Evolutionary conservation across 352 stramenopile genomes (phyloP), one percentile per base, ranked within the genome.

Genomic region (Globisporangium iwayamae): DNA sequence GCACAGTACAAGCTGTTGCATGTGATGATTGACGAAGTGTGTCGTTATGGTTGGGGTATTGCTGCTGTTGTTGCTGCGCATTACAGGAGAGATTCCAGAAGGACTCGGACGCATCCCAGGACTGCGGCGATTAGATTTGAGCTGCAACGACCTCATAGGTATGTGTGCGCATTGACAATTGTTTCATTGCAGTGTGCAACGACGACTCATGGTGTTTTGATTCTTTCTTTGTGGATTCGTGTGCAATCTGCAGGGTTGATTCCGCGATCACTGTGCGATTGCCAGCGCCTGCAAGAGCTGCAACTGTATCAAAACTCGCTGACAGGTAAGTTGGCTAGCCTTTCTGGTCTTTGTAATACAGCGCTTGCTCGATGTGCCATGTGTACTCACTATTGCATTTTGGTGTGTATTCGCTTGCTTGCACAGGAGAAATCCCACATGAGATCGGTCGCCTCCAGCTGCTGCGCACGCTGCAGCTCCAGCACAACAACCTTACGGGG

Each of bases 221-320:
- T 6, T 18, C 6, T 11, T 53, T 28, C 10, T 38, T 3, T 55
- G 28, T 50, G 16, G n/a, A 13, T 52, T 30, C 64, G 32, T 45
- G 22, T 5, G 30, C 2, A 36, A 38, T 32, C 18, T 18, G 13
- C 56, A 81, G 81, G 78, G 7, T 48, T 64, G 22, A 85, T 93
- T 20, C 71, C 75, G 43, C 52, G 64, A 56, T 67, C 78, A 28
- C 66, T 86, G 2, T 76, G 75, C 57, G 68, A 75, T 48, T 94
- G 83, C 60, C 56, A 68, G 25, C 77, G 79, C 18, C 76, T 96
- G 16, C 77, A 93, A 65, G 83, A 93, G 54, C 72, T 96, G 30
- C 75, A 90, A 60, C 25, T 96, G 60, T 83, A 89, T 54, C 85
- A 94, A 59, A 96, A 96, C 66, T 79, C 82, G 9, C 71, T 96